These are phyloP conservation scores for Eutrema heterophyllum DNA, from an alignment of 345 rosid genomes.

Conservation along the genomic window DNA sequence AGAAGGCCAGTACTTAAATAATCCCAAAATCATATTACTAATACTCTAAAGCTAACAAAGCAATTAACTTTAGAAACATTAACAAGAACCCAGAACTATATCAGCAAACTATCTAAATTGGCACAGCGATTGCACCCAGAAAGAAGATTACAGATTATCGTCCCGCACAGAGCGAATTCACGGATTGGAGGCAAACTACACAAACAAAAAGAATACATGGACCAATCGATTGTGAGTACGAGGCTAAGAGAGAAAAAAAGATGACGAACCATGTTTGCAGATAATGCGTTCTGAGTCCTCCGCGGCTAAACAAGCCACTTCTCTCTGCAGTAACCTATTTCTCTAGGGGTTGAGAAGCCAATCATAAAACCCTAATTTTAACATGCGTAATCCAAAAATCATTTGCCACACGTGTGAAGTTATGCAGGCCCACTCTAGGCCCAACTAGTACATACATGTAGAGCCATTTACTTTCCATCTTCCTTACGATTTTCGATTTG, in stretches of 20 bases:
- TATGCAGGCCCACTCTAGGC: not conserved
- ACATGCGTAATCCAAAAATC: not conserved
- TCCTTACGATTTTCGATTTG: no score
- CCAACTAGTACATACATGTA: not conserved
- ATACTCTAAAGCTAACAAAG: not conserved
- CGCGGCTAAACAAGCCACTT: conserved; percentile 5
- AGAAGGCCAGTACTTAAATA: not conserved
- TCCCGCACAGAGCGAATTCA: not conserved
- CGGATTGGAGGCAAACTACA: not conserved
- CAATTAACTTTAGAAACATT: not conserved
- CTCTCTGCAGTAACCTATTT: not conserved
- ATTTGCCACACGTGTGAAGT: not conserved
- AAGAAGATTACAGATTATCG: not conserved
- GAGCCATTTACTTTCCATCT: not conserved
- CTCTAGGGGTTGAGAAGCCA: not conserved
- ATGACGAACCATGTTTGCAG: conserved; percentile 19
- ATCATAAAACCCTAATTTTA: not conserved
- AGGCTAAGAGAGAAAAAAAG: not conserved
- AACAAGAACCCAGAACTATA: not conserved
- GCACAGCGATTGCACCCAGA: not conserved
- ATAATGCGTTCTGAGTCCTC: not conserved
- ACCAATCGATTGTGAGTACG: not conserved
- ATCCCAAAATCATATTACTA: not conserved
- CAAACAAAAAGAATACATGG: not conserved
- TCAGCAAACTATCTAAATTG: not conserved